Evolutionary conservation across 371 early-diverging fungal genomes (phyloP).

Genomic region (Umbelopsis sp.): DNA sequence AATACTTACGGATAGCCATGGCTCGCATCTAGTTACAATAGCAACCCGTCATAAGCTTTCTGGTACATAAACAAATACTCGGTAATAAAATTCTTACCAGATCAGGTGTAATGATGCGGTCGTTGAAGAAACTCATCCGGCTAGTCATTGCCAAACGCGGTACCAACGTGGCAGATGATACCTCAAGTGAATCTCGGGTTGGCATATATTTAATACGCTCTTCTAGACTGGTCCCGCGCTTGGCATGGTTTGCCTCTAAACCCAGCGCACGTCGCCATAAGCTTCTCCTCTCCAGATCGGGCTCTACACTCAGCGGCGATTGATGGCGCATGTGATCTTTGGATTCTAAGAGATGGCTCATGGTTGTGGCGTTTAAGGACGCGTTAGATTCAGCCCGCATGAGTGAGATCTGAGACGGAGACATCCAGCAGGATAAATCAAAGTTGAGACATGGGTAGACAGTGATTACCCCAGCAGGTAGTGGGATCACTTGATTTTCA

Average conservation of each 20-base stretch:
- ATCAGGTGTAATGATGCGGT: constrained; percentile 81
- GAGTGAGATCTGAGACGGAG: constrained; percentile 63
- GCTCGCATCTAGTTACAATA: constrained; percentile 71
- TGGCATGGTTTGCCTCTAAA: constrained; percentile 13
- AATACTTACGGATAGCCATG: constrained; percentile 77
- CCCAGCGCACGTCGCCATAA: constrained; percentile 33
- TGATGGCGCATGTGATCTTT: constrained; percentile 62
- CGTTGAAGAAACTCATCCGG: constrained; percentile 85
- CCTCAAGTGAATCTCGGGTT: not conserved
- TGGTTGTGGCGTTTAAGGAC: constrained; percentile 63
- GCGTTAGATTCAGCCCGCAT: constrained; percentile 50
- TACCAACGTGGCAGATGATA: not conserved
- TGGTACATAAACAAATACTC: not conserved
- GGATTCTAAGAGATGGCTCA: constrained; percentile 52
- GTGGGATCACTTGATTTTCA: constrained; percentile 23
- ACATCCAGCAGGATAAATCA: constrained; percentile 91
- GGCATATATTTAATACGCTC: constrained; percentile 7
- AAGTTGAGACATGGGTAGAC: constrained; percentile 91
- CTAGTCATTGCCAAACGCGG: constrained; percentile 80
- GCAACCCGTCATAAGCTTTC: not conserved
- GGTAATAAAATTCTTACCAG: constrained; percentile 48
- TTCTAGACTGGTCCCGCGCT: constrained; percentile 12
- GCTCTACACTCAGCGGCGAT: constrained; percentile 58
- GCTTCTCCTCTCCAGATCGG: constrained; percentile 50
- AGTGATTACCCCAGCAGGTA: constrained; percentile 73